A percentile compares a stretch with the other conserved stretches of the same genome.
phyloP scores from a whole-genome alignment of 2,329 filamentous ascomycete genomes.

The Chaetothyriales sp. region DNA sequence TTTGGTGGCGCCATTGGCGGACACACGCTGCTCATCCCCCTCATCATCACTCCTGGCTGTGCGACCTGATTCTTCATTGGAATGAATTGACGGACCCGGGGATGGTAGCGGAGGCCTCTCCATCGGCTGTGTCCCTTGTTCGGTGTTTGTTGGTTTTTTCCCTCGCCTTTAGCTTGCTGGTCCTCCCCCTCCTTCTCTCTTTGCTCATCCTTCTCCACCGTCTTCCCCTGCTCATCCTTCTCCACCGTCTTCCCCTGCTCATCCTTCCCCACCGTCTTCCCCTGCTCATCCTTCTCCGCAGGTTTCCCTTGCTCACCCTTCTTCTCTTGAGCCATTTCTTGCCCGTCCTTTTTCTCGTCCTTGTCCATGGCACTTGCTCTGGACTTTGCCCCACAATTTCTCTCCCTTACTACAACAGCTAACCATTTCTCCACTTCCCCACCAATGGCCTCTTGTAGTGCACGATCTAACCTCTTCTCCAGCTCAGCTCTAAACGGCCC shows the following conservation, averaged over 20 bases:
- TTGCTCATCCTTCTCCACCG: background rate
- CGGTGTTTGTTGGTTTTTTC: no score
- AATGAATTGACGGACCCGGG: no score
- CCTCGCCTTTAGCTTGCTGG: no score
- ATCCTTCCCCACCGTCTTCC: background rate
- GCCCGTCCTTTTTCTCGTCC: background rate
- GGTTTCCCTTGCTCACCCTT: background rate
- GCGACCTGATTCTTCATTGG: no score
- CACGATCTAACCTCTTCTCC: background rate
- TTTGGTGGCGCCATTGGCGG: no score
- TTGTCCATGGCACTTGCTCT: background rate
- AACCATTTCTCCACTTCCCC: background rate
- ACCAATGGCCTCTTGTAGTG: background rate
- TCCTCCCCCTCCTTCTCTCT: no score
- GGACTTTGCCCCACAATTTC: background rate
- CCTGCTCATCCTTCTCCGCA: background rate
- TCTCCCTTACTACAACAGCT: background rate
- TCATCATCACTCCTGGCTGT: no score
- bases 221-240: background rate
- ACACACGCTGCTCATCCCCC: no score
- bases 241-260: background rate
- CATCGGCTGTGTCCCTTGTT: no score
- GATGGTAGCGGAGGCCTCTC: no score
- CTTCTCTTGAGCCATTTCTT: background rate
- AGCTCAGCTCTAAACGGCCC: background rate